Percentiles rank a stretch among this genome's conserved stretches.
Evolutionary conservation across 805 yeast species (phyloP).

Genomic region (Grigorovia transvaalensis): DNA sequence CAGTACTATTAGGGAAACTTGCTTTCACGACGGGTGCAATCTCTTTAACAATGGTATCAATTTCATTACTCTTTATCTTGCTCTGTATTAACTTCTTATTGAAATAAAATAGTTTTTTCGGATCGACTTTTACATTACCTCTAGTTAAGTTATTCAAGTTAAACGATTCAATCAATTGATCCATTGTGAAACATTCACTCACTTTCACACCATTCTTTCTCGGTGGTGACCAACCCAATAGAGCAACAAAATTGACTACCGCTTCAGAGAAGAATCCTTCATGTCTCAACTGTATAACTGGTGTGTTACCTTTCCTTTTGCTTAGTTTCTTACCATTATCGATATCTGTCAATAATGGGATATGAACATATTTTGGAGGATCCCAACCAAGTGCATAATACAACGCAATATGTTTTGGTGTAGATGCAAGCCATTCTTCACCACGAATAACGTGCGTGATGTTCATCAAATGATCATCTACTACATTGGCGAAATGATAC

Average conservation of each 20-base stretch:
- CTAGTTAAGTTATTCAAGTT: constrained; percentile 66
- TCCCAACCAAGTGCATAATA: constrained; percentile 81
- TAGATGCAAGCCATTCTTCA: constrained; percentile 95
- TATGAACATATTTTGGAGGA: constrained; percentile 75
- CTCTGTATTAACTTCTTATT: constrained; percentile 57
- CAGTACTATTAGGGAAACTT: constrained; percentile 1
- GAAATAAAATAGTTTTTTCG: constrained; percentile 61
- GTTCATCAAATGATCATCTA: constrained; percentile 88
- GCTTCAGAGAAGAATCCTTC: constrained; percentile 80
- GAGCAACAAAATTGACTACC: constrained; percentile 70
- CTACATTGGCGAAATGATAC: constrained; percentile 90
- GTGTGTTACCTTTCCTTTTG: constrained; percentile 76
- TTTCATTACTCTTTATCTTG: constrained; percentile 32
- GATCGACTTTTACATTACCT: constrained; percentile 89
- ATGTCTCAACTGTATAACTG: constrained; percentile 46
- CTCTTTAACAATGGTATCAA: constrained; percentile 31
- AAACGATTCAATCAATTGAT: constrained; percentile 47
- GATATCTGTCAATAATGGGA: constrained; percentile 72
- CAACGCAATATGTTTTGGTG: constrained; percentile 86
- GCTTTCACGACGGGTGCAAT: constrained; percentile 14
- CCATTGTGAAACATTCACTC: constrained; percentile 42
- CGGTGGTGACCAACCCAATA: constrained; percentile 92
- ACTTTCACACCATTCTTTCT: constrained; percentile 39
- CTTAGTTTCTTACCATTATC: constrained; percentile 65
- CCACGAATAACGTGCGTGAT: constrained; percentile 94